Evolutionary conservation across 805 yeast genomes (phyloP).

Genomic region (Myxozyma monticola): DNA sequence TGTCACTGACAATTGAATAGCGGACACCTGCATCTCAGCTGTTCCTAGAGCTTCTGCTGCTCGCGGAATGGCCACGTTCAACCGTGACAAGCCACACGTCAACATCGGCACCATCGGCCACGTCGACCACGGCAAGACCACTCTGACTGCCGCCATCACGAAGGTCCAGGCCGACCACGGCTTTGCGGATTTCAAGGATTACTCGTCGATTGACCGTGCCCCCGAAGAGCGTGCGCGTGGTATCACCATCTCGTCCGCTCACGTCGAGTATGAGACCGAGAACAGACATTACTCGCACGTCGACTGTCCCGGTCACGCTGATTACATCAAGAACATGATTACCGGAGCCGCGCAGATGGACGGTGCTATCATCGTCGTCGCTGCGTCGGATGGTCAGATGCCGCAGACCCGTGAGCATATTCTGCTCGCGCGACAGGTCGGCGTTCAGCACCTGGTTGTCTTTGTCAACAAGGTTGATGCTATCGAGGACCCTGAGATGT

Average conservation of each 20-base stretch:
- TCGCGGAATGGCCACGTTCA: slow-evolving; percentile 59
- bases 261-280: slow-evolving; percentile 93
- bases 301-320: slow-evolving; percentile 99
- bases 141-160: slow-evolving; percentile 97
- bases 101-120: slow-evolving; percentile 98
- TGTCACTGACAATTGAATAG: no score
- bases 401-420: slow-evolving; percentile 99
- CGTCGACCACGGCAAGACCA: slow-evolving; percentile 98
- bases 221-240: slow-evolving; percentile 99
- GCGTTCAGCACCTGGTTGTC: slow-evolving; percentile 96
- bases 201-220: slow-evolving; percentile 90
- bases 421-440: slow-evolving; percentile 98
- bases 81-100: slow-evolving; percentile 94
- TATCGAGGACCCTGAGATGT: slow-evolving; percentile 97
- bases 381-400: slow-evolving; percentile 99
- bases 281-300: slow-evolving; percentile 97
- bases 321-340: slow-evolving; percentile 98
- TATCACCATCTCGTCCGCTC: slow-evolving; percentile 97
- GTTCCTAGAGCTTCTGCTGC: slow-evolving; percentile 15
- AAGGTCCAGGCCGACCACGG: slow-evolving; percentile 85
- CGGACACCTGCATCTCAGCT: no score
- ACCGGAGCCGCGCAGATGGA: slow-evolving; percentile 99
- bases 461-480: slow-evolving; percentile 98
- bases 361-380: slow-evolving; percentile 98
- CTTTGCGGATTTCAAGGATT: slow-evolving; percentile 92